phyloP scores from a whole-genome alignment of 441 rosid species.

The Pelargonium australe region DNA sequence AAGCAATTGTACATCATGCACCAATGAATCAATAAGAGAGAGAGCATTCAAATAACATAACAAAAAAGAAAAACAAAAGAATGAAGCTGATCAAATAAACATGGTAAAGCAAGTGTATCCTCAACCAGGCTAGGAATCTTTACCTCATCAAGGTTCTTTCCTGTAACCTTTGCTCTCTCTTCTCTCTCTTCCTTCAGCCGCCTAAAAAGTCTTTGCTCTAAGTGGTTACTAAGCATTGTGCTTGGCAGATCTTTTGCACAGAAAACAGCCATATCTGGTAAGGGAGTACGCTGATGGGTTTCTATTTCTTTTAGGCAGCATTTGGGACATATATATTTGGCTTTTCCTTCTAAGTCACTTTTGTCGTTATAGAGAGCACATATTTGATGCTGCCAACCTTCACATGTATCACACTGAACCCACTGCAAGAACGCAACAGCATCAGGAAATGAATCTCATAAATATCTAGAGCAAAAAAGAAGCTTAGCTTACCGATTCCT shows the following conservation, averaged over 20 bases:
- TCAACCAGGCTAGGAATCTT: slow-evolving; percentile 6
- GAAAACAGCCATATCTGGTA: slow-evolving; percentile 96
- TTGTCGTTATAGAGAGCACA: slow-evolving; percentile 96
- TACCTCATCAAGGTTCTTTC: slow-evolving; percentile 94
- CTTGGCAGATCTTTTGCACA: slow-evolving; percentile 97
- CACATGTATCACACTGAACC: slow-evolving; percentile 99
- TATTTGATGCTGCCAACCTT: slow-evolving; percentile 99
- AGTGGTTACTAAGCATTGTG: slow-evolving; percentile 93
- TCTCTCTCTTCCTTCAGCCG: slow-evolving; percentile 72
- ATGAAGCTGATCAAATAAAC: background rate
- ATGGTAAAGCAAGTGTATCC: background rate
- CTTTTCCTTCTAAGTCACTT: slow-evolving; percentile 96
- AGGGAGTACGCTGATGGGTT: slow-evolving; percentile 81
- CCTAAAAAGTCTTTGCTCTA: slow-evolving; percentile 79
- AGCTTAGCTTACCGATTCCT: slow-evolving; percentile 75
- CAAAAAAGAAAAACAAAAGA: background rate
- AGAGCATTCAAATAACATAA: background rate
- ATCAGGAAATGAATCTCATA: slow-evolving; percentile 10
- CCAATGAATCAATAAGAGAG: background rate
- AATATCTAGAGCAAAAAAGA: slow-evolving; percentile 13
- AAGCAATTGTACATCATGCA: slow-evolving; percentile 6
- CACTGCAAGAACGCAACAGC: slow-evolving; percentile 52
- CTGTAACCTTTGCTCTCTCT: slow-evolving; percentile 86
- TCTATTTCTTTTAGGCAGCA: slow-evolving; percentile 85
- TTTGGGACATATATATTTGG: slow-evolving; percentile 98